Conservation (phyloP, 805 yeast genomes). For the Isabelozyma pseudorhagii region DNA sequence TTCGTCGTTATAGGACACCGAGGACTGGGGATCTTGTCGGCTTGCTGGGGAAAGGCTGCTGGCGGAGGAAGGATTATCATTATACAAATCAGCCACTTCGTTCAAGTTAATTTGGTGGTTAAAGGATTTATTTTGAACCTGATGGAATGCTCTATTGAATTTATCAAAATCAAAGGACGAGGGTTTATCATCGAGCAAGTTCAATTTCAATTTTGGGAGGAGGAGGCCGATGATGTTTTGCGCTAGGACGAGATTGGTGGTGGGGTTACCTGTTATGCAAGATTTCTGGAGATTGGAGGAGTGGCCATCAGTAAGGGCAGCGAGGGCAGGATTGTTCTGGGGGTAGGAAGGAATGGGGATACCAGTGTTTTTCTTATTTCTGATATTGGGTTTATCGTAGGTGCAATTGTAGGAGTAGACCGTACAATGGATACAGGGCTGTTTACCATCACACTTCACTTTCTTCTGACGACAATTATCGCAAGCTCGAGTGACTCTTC, state of each 20-base stretch:
- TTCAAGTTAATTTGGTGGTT: slow-evolving; percentile 13
- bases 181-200: slow-evolving; percentile 29
- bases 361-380: slow-evolving; percentile 44
- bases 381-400: slow-evolving; percentile 70
- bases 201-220: slow-evolving; percentile 32
- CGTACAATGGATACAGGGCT: slow-evolving; percentile 80
- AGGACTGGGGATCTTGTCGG: slow-evolving; percentile 11
- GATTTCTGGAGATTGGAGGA: slow-evolving; percentile 11
- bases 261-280: slow-evolving; percentile 4
- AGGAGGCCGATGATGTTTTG: slow-evolving; percentile 33
- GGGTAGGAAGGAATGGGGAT: slow-evolving; percentile 22
- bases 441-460: slow-evolving; percentile 76
- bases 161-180: slow-evolving; percentile 30
- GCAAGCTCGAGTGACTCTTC: slow-evolving; percentile 73
- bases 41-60: slow-evolving; percentile 7
- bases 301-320: slow-evolving; percentile 10
- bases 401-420: slow-evolving; percentile 84
- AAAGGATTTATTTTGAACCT: slow-evolving; percentile 16
- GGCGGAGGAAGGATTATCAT: slow-evolving; percentile 25
- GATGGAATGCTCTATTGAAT: slow-evolving; percentile 23
- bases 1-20: slow-evolving; percentile 20
- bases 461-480: slow-evolving; percentile 73
- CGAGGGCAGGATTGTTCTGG: slow-evolving; percentile 10
- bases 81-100: slow-evolving; percentile 27
- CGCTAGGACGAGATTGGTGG: slow-evolving; percentile 19